Evolutionary conservation across 352 stramenopile genomes (phyloP), one percentile per base, ranked within the genome.

Genomic region (Phytophthora europaea): DNA sequence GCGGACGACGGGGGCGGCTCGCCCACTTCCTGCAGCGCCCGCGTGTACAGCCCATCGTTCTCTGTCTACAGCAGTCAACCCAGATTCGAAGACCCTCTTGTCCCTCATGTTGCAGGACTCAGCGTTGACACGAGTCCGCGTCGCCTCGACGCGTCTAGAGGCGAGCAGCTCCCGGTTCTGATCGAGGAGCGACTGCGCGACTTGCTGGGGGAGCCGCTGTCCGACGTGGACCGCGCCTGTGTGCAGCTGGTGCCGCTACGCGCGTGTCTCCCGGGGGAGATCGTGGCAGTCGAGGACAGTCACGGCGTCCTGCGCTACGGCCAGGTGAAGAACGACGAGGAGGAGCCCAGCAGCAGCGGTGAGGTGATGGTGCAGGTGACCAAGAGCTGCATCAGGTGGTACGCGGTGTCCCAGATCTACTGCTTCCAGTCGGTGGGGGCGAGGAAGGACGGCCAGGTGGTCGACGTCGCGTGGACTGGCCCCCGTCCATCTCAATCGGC

Each of bases 301-400:
- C 36, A 55, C 40, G 73, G 69, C n/a, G 50, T 66, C 33, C 53
- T 88, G 31, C 72, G 73, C 10, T 91, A 90, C 48, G 84, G 61
- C 4, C 78, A 80, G 31, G 57, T 86, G 16, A 69, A 76, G 55
- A 2, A 31, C 26, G 64, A 80, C 52, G 58, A 74, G 2, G 72
- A 52, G 26, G 65, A 64, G 6, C 60, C 55, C 12, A 76, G 28
- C 23, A 77, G 72, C 33, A 51, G 80, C 16, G 76, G 54, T 16
- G 73, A 82, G 10, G 77, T 88, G 51, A 75, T 88, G 62, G 71
- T 91, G 38, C 75, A 82, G 50, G 62, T 89, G 45, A 75, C 70
- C n/a, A 75, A 76, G 56, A 50, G 52, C 26, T 80, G 78, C 38
- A 82, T 79, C 26, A 62, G 65, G 15, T 88, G 80, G 78, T 80